Percentiles rank a stretch among this genome's conserved stretches.
Conservation (phyloP, 805 yeast species). For the Priceomyces fermenticarens region DNA sequence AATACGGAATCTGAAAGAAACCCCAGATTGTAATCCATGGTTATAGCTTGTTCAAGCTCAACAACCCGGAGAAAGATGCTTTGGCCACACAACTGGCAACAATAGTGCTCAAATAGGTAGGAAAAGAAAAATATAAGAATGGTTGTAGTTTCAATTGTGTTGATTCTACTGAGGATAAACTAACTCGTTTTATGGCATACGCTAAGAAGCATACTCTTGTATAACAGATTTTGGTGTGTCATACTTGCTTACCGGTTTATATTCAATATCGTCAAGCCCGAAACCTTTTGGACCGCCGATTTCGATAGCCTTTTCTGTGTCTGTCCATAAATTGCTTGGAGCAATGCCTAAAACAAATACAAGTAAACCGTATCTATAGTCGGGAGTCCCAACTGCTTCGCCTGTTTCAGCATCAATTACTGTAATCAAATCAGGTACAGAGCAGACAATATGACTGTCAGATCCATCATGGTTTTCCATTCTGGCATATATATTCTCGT, state of each 20-base stretch:
- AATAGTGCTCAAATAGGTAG: too few species aligned
- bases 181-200: too few species aligned
- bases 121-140: too few species aligned
- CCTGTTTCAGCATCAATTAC: slow-evolving; percentile 42
- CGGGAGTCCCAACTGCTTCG: slow-evolving; percentile 49
- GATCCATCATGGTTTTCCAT: slow-evolving; percentile 13
- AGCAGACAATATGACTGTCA: slow-evolving; percentile 27
- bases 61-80: too few species aligned
- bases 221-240: slow-evolving; percentile 36
- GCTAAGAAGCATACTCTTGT: slow-evolving; percentile 33
- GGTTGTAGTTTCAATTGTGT: too few species aligned
- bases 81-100: too few species aligned
- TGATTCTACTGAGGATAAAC: too few species aligned
- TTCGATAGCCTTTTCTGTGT: slow-evolving; percentile 30
- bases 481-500: slow-evolving; percentile 42
- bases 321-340: slow-evolving; percentile 35
- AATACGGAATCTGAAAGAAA: too few species aligned
- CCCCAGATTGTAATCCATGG: too few species aligned
- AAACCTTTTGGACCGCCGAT: slow-evolving; percentile 43
- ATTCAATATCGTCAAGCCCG: slow-evolving; percentile 34
- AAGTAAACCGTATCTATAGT: slow-evolving; percentile 42
- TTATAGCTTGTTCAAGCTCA: too few species aligned
- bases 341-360: slow-evolving; percentile 43
- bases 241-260: slow-evolving; percentile 35
- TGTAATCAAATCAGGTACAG: slow-evolving; percentile 47